Base-by-base conservation (phyloP, 768 basidiomycete genomes). In the Auricularia heimuer region DNA sequence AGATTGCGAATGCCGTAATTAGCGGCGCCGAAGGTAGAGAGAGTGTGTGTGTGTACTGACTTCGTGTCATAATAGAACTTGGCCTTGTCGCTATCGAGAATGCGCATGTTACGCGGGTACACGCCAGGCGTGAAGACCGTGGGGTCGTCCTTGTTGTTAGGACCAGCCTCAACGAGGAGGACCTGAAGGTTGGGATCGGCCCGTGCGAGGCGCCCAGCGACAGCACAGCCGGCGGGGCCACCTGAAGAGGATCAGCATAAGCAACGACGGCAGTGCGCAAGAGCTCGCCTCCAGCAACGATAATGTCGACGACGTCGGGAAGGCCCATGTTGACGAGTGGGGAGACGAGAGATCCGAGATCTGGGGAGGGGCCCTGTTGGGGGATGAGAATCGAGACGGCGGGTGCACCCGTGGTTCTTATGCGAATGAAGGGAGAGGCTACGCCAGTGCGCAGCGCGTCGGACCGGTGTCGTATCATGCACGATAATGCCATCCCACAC, bases 151-250 rank as follows among this genome's bases (percentile, higher is more conserved):
- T 84, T 78, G 75, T 88, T 88, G 78, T 87, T 87, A 21, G 84
- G 83, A 65, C 87, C 86, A 83, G 85, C 87, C 78, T 88, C 87
- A 65, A 88, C 84, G 69, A 89, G 81, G 85, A 88, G 86, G 65
- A 89, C 86, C 72, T 88, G 87, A 64, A 89, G 73, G 70, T 77
- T 88, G 33, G 87, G 86, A 74, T 88, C 87, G 45, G 87, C 86
- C 69, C 84, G 85, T 0, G 87, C 87, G 63, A 89, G 75, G 64
- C 87, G 79, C 63, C 87, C 87, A 12, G 87, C 87, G 35, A 84
- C 82, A 62, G 86, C 87, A 70, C 85, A 85, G 66, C 85, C 86
- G 78, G 67, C 21, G 61, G 62, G 65, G 12, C 66, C 66, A 1
- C 63, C 65, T 62, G 18, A 33, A 18, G 60, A 10, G 10, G 14